Conservation (phyloP, 2,329 filamentous ascomycete genomes). For the Claviceps cyperi region DNA sequence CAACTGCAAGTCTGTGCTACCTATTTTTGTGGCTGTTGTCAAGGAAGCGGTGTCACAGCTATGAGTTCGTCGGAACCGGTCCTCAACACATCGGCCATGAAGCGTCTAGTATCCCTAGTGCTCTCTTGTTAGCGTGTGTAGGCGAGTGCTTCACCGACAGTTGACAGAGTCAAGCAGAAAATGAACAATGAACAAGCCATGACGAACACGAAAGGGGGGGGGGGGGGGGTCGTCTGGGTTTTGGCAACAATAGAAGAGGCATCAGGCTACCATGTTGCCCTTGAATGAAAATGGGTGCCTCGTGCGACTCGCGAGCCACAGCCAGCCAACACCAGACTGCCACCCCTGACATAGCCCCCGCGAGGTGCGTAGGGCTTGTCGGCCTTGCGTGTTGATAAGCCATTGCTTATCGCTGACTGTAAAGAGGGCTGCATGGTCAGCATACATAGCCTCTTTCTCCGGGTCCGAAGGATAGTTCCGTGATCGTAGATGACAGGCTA, state of each 20-base stretch:
- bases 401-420: background rate
- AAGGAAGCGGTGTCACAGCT: background rate
- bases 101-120: background rate
- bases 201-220: background rate
- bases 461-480: background rate
- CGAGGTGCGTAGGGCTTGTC: background rate
- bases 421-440: background rate
- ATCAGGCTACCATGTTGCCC: background rate
- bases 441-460: background rate
- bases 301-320: background rate
- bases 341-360: conserved; percentile 1
- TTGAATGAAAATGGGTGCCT: background rate
- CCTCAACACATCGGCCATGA: background rate
- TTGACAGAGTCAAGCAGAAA: background rate
- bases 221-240: background rate
- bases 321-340: background rate
- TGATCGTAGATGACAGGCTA: background rate
- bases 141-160: background rate
- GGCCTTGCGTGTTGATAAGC: background rate
- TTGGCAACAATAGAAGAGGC: background rate
- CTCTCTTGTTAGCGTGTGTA: background rate
- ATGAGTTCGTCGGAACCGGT: background rate
- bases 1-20: background rate
- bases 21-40: background rate
- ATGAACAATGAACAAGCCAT: background rate